A percentile compares a stretch with the other conserved stretches of the same genome.
phyloP scores from a whole-genome alignment of 148 eudicot genomes.

The Dianthus caryophyllus region DNA sequence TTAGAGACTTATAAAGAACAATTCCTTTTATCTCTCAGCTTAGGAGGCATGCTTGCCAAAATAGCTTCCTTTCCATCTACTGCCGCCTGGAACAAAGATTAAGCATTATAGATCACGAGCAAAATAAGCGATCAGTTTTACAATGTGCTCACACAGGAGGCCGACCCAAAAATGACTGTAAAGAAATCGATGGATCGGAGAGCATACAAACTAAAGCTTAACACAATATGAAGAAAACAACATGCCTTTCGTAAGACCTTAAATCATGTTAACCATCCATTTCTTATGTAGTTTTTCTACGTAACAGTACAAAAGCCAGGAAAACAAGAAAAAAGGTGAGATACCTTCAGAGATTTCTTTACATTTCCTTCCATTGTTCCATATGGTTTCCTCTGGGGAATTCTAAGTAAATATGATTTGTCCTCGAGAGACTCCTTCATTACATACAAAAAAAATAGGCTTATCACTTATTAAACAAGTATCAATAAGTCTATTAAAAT shows the following conservation, averaged over 20 bases:
- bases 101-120: not conserved
- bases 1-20: conserved; percentile 58
- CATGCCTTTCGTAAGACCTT: not conserved
- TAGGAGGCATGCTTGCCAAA: conserved; percentile 66
- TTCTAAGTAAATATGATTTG: conserved; percentile 85
- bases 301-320: not conserved
- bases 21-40: conserved; percentile 61
- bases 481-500: not conserved
- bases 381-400: conserved; percentile 93
- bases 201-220: not conserved
- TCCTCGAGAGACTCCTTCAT: conserved; percentile 85
- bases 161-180: too few species aligned
- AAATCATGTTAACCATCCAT: not conserved
- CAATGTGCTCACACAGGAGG: not conserved
- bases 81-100: conserved; percentile 52
- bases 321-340: conserved; percentile 12
- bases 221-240: too few species aligned
- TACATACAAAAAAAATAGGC: not conserved
- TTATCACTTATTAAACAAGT: not conserved
- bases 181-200: too few species aligned
- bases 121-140: too few species aligned
- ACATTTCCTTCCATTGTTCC: conserved; percentile 99
- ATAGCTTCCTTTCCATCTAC: conserved; percentile 85
- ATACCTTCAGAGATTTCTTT: conserved; percentile 87
- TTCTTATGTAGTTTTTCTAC: too few species aligned